Percentiles rank a stretch among this genome's conserved stretches.
phyloP scores from a whole-genome alignment of 768 basidiomycete species.

The Tulasnella sp. region DNA sequence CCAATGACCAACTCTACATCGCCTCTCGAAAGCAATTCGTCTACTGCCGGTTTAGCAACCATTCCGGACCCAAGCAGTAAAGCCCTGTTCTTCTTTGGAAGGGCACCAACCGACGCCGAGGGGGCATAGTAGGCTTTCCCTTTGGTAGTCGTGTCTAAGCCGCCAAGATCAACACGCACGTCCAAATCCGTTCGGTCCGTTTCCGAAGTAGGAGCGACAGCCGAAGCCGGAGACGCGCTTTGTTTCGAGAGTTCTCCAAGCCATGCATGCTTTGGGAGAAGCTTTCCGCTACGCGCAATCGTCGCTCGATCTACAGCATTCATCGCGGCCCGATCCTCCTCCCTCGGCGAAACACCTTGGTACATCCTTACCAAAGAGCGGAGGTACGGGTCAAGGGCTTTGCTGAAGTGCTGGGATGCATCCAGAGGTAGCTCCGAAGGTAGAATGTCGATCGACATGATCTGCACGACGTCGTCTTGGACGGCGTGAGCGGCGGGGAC shows the following conservation, averaged over 20 bases:
- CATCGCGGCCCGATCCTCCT: constrained; percentile 22
- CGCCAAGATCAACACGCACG: not conserved
- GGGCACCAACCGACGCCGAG: not conserved
- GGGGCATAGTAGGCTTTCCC: not conserved
- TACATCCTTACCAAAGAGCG: constrained; percentile 40
- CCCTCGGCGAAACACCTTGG: constrained; percentile 18
- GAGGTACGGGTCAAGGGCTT: constrained; percentile 56
- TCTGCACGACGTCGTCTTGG: constrained; percentile 35
- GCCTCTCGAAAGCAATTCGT: constrained; percentile 48
- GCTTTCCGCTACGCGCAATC: constrained; percentile 46
- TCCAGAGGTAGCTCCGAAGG: constrained; percentile 76
- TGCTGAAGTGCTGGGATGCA: constrained; percentile 66
- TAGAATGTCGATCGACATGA: constrained; percentile 88
- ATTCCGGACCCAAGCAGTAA: constrained; percentile 89
- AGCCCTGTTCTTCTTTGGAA: constrained; percentile 39
- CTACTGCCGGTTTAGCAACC: constrained; percentile 83
- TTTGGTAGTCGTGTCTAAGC: not conserved
- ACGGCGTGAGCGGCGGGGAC: not conserved
- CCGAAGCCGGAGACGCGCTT: not conserved
- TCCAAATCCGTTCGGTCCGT: constrained; percentile 5
- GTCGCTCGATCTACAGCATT: constrained; percentile 57
- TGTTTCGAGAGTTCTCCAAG: constrained; percentile 40
- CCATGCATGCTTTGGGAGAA: constrained; percentile 47
- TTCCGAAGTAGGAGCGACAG: not conserved
- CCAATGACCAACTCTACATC: constrained; percentile 70